Base-by-base conservation (phyloP, 176 grass and related monocot species). In the Aegilops umbellulata region DNA sequence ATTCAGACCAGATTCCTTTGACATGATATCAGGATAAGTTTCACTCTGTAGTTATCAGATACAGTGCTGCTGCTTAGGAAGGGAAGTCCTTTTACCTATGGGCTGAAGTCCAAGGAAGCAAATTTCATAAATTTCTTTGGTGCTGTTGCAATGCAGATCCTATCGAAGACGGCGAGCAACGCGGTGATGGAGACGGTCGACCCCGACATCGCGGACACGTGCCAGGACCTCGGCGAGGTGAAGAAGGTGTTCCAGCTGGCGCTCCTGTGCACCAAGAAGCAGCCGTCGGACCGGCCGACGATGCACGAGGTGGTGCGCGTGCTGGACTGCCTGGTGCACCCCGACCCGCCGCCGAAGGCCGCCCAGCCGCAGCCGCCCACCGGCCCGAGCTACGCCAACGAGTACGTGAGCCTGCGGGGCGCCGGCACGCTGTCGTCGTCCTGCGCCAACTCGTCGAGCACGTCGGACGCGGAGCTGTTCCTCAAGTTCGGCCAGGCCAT, bases 251-350 rank as follows among this genome's bases (percentile, higher is more conserved):
- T 99, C 81, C 97, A 97, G 73, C 85, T 99, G 1, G 97, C 97
- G 0, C 84, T 99, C 12, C 92, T 99, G 1, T 99, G 97, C 90
- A 93, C 94, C 9, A 97, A 99, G 83, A 65, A 92, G 31, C 97
- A 99, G 29, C 97, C 92, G 1, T 83, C 90, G 0, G 97, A 97
- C 29, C 94, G 97, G 0, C 97, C 97, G 68, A 94, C 97, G 10
- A 99, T 99, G 97, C 97, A 99, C 19, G 94, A 97, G 89, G 94
- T 97, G 22, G 92, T 88, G 23, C 92, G 92, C 0, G 97, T 99
- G 41, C 87, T 99, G 67, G 94, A 89, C 60, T 99, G 92, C 78
- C 88, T 97, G 1, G 87, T 86, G 49, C 87, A 89, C n/a, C 87
- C 94, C 0, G 78, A 77, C 17, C 84, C n/a, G 16, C 82, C 92